Percentiles rank a stretch among this genome's conserved stretches.
Conservation (phyloP, 495 filamentous ascomycete species). For the Xylaria intraflava region DNA sequence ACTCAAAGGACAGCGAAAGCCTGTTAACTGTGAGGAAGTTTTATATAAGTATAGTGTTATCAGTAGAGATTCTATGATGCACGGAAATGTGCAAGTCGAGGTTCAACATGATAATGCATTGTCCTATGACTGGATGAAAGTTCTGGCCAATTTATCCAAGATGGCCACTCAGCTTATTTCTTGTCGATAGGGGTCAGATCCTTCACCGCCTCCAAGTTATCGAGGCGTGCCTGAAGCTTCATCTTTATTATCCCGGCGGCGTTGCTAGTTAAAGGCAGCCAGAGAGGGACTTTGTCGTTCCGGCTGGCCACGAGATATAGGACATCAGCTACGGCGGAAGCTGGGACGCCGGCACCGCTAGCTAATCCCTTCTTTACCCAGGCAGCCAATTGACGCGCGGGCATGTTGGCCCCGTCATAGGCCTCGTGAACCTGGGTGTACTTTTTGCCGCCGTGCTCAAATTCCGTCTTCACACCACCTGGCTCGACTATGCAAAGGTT, state of each 20-base stretch:
- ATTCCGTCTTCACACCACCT: slow-evolving; percentile 41
- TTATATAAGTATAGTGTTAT: no score
- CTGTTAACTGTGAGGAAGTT: no score
- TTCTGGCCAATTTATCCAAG: no score
- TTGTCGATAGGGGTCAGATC: slow-evolving; percentile 17
- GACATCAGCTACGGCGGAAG: slow-evolving; percentile 27
- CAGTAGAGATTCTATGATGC: no score
- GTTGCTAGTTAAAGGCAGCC: slow-evolving; percentile 35
- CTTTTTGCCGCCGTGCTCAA: slow-evolving; percentile 18
- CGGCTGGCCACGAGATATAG: slow-evolving; percentile 29
- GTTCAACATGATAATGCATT: no score
- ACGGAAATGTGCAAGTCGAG: no score
- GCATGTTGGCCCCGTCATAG: slow-evolving; percentile 29
- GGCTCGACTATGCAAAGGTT: slow-evolving; percentile 42
- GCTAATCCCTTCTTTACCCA: slow-evolving; percentile 29
- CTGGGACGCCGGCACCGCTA: slow-evolving; percentile 26
- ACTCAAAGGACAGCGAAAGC: no score
- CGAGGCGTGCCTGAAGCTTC: slow-evolving; percentile 24
- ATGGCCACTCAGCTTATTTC: slow-evolving; percentile 12
- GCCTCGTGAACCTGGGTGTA: slow-evolving; percentile 22
- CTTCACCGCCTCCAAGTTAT: slow-evolving; percentile 26
- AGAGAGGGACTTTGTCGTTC: slow-evolving; percentile 31
- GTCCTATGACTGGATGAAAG: no score
- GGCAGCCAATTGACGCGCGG: slow-evolving; percentile 27
- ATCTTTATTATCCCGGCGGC: slow-evolving; percentile 30